These are phyloP conservation scores for Hymenoscyphus fraxineus DNA, from an alignment of 2,329 filamentous ascomycete species.

Conservation along the genomic window DNA sequence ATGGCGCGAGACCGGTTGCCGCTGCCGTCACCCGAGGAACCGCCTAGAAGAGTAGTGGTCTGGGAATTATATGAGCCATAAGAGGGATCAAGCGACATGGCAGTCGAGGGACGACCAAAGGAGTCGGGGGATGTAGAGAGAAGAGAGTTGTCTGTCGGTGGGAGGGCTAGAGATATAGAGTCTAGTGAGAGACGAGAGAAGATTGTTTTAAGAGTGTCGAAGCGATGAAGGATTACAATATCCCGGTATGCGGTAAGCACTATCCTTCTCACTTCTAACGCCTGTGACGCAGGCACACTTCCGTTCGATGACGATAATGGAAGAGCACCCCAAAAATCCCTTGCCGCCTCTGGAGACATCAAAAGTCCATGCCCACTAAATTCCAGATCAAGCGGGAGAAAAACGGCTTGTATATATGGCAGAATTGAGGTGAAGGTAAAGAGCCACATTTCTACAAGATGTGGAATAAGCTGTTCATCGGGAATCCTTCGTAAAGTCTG, in stretches of 20 bases:
- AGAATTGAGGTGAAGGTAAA: constrained; percentile 86
- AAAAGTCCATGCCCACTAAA: constrained; percentile 81
- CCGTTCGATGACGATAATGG: constrained; percentile 44
- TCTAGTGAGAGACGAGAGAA: constrained; percentile 88
- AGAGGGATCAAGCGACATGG: constrained; percentile 69
- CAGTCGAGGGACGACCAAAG: constrained; percentile 64
- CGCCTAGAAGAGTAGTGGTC: constrained; percentile 68
- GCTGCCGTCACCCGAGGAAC: constrained; percentile 47
- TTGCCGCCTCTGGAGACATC: constrained; percentile 72
- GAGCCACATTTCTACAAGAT: constrained; percentile 90
- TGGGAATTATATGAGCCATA: constrained; percentile 78
- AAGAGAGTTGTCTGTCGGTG: constrained; percentile 38
- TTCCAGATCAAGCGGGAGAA: constrained; percentile 87
- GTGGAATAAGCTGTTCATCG: constrained; percentile 84
- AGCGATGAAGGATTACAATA: constrained; percentile 79
- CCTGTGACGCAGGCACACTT: constrained; percentile 43
- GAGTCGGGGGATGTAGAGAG: constrained; percentile 48
- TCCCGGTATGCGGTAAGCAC: constrained; percentile 87
- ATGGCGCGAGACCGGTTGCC: constrained; percentile 73
- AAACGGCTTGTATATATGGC: constrained; percentile 92
- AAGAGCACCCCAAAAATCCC: constrained; percentile 84
- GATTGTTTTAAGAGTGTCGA: constrained; percentile 82
- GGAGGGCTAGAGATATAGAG: constrained; percentile 48
- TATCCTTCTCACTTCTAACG: constrained; percentile 82
- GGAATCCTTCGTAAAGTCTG: constrained; percentile 73